A percentile compares a stretch with the other conserved stretches of the same genome.
These are phyloP conservation scores for Panaeolus papilionaceus DNA, from an alignment of 768 basidiomycete species.

Conservation along the genomic window DNA sequence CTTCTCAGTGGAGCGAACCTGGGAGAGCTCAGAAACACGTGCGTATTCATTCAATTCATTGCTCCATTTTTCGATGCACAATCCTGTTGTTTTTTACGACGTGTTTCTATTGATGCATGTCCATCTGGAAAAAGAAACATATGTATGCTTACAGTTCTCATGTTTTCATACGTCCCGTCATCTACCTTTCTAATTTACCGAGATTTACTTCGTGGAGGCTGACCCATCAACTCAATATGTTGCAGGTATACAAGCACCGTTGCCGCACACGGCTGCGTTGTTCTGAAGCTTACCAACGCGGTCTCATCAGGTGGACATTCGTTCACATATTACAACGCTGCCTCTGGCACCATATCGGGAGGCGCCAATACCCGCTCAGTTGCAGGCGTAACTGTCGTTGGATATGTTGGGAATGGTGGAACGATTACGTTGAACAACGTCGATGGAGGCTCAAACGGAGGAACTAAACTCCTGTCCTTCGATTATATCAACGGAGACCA, in stretches of 20 bases:
- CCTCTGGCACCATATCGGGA: conserved; percentile 41
- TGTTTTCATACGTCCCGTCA: not conserved
- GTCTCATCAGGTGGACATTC: conserved; percentile 31
- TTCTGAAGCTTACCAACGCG: conserved; percentile 43
- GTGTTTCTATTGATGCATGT: not conserved
- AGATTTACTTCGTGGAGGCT: not conserved
- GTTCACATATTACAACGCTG: conserved; percentile 43
- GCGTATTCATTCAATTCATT: conserved; percentile 21
- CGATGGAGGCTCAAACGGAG: conserved; percentile 47
- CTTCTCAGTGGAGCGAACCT: conserved; percentile 46
- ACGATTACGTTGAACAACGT: conserved; percentile 48
- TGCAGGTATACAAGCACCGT: conserved; percentile 44
- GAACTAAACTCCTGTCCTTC: conserved; percentile 48
- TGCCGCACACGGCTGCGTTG: conserved; percentile 41
- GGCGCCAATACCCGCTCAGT: conserved; percentile 44
- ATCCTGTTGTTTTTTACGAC: not conserved
- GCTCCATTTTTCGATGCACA: not conserved
- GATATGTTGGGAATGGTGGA: conserved; percentile 49
- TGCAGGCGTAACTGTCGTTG: conserved; percentile 44
- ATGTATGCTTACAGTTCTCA: not conserved
- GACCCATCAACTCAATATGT: not conserved
- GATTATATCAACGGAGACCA: conserved; percentile 57
- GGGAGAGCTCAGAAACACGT: conserved; percentile 44
- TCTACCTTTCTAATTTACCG: conserved; percentile 10
- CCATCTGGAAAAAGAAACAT: not conserved